These are phyloP conservation scores for Colletotrichum aenigma DNA, from an alignment of 2,329 filamentous ascomycete species.

Conservation along the genomic window DNA sequence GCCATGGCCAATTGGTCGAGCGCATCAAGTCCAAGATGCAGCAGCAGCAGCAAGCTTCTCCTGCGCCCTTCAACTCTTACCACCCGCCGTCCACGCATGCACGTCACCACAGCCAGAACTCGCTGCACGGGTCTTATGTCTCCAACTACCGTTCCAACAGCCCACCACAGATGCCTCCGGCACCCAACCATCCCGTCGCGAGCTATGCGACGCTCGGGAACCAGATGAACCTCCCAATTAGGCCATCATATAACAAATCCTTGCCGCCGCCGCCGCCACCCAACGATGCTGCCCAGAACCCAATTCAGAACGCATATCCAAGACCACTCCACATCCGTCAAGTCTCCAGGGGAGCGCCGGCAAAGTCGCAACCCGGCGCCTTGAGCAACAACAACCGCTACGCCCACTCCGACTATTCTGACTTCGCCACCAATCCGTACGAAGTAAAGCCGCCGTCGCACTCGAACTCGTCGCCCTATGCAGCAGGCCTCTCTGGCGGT, in stretches of 20 bases:
- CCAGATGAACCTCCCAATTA: constrained; percentile 1
- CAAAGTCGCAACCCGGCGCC: not conserved
- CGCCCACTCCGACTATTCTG: not conserved
- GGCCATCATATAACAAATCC: not conserved
- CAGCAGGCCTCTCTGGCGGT: not conserved
- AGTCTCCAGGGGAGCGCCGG: not conserved
- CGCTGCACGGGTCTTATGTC: not conserved
- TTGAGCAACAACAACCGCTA: not conserved
- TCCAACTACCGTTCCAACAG: not conserved
- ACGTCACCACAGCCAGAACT: constrained; percentile 2
- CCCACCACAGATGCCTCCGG: not conserved
- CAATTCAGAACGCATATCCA: not conserved
- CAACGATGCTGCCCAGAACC: not conserved
- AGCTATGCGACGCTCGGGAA: not conserved
- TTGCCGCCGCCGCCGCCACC: not conserved
- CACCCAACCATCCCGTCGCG: not conserved
- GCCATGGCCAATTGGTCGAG: constrained; percentile 73
- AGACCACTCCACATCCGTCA: constrained; percentile 7
- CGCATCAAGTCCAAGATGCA: constrained; percentile 51
- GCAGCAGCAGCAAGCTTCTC: not conserved
- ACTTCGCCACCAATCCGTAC: not conserved
- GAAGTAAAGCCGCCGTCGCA: not conserved
- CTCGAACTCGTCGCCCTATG: not conserved
- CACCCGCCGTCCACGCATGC: not conserved
- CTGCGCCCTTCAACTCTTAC: not conserved